Base-by-base conservation (phyloP, 441 rosid species). In the Cnidoscolus chayamansa region DNA sequence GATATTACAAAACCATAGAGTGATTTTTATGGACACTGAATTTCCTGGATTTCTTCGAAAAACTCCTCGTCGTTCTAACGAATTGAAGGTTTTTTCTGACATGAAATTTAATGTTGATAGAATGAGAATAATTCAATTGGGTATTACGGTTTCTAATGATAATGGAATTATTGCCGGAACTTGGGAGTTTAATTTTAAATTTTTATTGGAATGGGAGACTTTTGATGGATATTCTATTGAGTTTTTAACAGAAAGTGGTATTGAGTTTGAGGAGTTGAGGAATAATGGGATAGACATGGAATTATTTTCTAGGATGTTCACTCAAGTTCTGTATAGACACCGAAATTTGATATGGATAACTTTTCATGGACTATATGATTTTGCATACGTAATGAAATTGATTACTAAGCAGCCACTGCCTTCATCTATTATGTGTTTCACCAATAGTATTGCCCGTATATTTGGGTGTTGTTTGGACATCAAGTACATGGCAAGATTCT, bases 281-380 rank as follows among this genome's bases (percentile, higher is more conserved):
- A 53, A 1, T 3, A 13, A 67, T 2, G 71, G 71, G 5, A 53
- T 67, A 1, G 6, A 51, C 4, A 32, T 54, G 15, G 4, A 1
- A 2, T 1, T 5, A 1, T 53, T 67, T 10, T n/a, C 61, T 1
- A 0, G 2, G 0, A 3, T 6, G 19, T 53, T 67, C 0, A 8
- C 20, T 10, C 13, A 4, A 0, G 5, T 67, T 19, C 2, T 67
- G 9, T 0, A 8, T 12, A 10, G 7, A 7, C 61, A 67, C 35
- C 10, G 0, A 7, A 10, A 67, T 13, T 19, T 37, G 17, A 12
- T 30, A n/a, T 67, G 71, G 61, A 13, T 67, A 35, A 53, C 61
- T 32, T 72, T 72, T 35, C 75, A 72, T 8, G 69, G 75, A 0
- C 25, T 63, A 13, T 72, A 53, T 16, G 75, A 72, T 17, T 20